phyloP scores from a whole-genome alignment of 208 protist genomes.

The Novymonas esmeraldas region DNA sequence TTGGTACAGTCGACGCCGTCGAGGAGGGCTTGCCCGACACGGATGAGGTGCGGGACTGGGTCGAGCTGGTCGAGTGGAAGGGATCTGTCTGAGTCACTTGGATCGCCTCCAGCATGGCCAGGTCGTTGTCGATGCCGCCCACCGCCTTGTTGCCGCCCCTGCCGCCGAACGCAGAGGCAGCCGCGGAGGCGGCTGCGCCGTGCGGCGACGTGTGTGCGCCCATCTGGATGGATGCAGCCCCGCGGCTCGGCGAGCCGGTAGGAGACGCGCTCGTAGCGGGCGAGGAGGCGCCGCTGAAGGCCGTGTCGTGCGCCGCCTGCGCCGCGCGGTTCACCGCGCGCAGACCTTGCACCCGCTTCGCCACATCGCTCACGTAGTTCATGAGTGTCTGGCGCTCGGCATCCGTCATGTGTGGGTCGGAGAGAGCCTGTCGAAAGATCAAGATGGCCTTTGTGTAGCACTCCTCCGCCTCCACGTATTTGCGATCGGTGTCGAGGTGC shows the following conservation, averaged over 20 bases:
- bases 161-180: neutral
- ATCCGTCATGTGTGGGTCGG: conserved; percentile 36
- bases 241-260: conserved; percentile 9
- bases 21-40: neutral
- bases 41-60: neutral
- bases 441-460: conserved; percentile 65
- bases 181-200: neutral
- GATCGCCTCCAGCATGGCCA: conserved; percentile 23
- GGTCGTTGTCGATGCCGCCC: conserved; percentile 12
- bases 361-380: conserved; percentile 69
- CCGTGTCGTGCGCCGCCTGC: conserved; percentile 13
- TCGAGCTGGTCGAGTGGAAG: neutral
- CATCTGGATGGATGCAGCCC: neutral
- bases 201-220: conserved; percentile 10
- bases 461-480: conserved; percentile 73
- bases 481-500: conserved; percentile 43
- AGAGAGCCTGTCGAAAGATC: conserved; percentile 41
- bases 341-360: conserved; percentile 56
- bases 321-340: conserved; percentile 21
- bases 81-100: conserved; percentile 8
- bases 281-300: neutral
- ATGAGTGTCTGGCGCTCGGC: conserved; percentile 40
- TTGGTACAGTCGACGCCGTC: neutral
- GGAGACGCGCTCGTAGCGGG: conserved; percentile 2
- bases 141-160: neutral